These are phyloP conservation scores for Cercospora berteroae DNA, from an alignment of 2,329 filamentous ascomycete genomes.

Conservation along the genomic window DNA sequence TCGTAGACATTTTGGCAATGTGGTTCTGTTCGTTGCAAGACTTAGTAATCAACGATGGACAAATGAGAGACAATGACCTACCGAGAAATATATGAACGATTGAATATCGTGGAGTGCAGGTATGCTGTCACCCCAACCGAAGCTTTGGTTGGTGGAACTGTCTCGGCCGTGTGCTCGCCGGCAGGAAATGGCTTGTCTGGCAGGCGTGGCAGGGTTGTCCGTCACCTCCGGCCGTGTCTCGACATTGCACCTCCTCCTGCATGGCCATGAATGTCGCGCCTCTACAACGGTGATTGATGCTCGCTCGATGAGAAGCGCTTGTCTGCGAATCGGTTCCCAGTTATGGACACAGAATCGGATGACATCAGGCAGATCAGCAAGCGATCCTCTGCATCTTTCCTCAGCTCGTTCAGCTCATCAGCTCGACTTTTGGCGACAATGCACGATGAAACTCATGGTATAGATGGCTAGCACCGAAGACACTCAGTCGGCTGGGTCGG, in stretches of 20 bases:
- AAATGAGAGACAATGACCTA: background rate
- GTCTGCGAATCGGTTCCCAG: background rate
- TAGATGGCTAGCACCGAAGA: background rate
- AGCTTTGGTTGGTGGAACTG: conserved; percentile 7
- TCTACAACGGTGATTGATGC: background rate
- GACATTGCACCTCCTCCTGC: background rate
- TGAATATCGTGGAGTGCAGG: background rate
- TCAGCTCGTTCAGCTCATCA: background rate
- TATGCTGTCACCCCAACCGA: conserved; percentile 8
- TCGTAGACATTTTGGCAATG: conserved; percentile 35
- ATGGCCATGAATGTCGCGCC: background rate
- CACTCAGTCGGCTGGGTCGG: background rate
- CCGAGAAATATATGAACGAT: background rate
- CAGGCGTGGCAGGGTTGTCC: background rate
- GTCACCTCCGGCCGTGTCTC: background rate
- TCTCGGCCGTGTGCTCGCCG: background rate
- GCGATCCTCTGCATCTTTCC: background rate
- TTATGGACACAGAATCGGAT: background rate
- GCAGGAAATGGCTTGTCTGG: background rate
- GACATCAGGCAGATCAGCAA: background rate
- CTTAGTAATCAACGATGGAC: background rate
- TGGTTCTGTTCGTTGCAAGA: background rate
- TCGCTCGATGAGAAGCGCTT: background rate
- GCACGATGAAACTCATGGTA: background rate
- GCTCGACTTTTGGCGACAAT: background rate